A percentile compares a stretch with the other conserved stretches of the same genome.
phyloP scores from a whole-genome alignment of 805 yeast species.

The Yamadazyma sp. region DNA sequence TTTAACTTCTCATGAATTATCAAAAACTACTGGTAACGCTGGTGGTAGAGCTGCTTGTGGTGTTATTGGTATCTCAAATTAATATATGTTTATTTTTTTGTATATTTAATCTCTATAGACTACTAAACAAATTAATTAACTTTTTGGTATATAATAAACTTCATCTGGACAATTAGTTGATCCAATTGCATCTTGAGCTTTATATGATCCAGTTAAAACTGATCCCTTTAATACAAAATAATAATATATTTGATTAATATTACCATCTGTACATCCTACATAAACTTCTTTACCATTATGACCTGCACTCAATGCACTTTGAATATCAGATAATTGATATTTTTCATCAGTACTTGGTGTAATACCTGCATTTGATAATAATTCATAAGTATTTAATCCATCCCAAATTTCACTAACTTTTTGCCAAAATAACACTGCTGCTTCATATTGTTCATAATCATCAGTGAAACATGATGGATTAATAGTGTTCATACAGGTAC shows the following conservation, averaged over 20 bases:
- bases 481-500: conserved; percentile 83
- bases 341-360: conserved; percentile 57
- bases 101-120: too few species aligned
- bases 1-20: conserved; percentile 88
- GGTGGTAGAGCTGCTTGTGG: conserved; percentile 99
- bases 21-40: conserved; percentile 94
- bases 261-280: conserved; percentile 52
- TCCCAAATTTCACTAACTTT: conserved; percentile 26
- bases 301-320: conserved; percentile 46
- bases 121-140: too few species aligned
- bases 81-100: too few species aligned
- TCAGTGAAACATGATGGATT: conserved; percentile 64
- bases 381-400: conserved; percentile 53
- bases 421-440: conserved; percentile 29
- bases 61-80: conserved; percentile 76
- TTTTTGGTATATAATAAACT: conserved; percentile 31
- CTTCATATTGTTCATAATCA: conserved; percentile 18
- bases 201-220: conserved; percentile 57
- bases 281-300: conserved; percentile 54
- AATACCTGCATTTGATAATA: conserved; percentile 67
- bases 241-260: conserved; percentile 73
- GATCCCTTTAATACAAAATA: conserved; percentile 75
- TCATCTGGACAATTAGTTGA: conserved; percentile 62
- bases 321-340: conserved; percentile 55
- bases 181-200: conserved; percentile 56